phyloP scores from a whole-genome alignment of 2,329 filamentous ascomycete genomes.

The Moelleriella libera region DNA sequence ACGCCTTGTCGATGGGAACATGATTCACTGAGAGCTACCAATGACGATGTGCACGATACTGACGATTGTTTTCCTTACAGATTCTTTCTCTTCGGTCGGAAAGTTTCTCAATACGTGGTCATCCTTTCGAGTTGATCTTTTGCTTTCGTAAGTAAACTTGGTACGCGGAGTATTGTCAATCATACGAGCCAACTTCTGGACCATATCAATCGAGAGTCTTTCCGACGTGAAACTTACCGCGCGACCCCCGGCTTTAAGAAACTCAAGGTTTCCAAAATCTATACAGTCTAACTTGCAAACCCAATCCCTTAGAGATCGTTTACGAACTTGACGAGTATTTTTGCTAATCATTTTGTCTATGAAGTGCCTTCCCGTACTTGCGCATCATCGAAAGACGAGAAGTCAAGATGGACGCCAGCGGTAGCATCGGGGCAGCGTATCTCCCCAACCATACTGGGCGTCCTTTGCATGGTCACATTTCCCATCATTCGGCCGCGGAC shows the following conservation, averaged over 20 bases:
- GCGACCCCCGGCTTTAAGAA: too few species aligned
- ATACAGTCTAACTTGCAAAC: too few species aligned
- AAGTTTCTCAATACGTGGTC: slow-evolving; percentile 10
- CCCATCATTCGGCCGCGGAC: slow-evolving; percentile 16
- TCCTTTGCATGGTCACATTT: slow-evolving; percentile 14
- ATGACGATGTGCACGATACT: not conserved
- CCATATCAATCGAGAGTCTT: too few species aligned
- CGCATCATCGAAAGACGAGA: slow-evolving; percentile 4
- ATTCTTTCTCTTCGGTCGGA: not conserved
- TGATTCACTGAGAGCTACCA: not conserved
- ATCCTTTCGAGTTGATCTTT: slow-evolving; percentile 16
- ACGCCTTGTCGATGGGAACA: not conserved
- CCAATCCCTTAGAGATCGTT: too few species aligned
- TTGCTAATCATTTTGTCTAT: not conserved
- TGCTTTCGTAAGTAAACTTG: slow-evolving; percentile 9
- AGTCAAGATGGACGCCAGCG: slow-evolving; percentile 20
- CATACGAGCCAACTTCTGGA: too few species aligned
- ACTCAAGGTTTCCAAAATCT: too few species aligned
- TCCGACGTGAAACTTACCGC: too few species aligned
- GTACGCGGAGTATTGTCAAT: too few species aligned
- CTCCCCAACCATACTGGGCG: slow-evolving; percentile 15
- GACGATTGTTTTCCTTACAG: not conserved
- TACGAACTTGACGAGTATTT: too few species aligned
- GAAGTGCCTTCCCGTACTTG: not conserved
- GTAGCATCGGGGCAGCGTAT: slow-evolving; percentile 16